Percentiles rank a stretch among this genome's conserved stretches.
Evolutionary conservation across 768 basidiomycete species (phyloP).

Genomic region (Russula vinacea): DNA sequence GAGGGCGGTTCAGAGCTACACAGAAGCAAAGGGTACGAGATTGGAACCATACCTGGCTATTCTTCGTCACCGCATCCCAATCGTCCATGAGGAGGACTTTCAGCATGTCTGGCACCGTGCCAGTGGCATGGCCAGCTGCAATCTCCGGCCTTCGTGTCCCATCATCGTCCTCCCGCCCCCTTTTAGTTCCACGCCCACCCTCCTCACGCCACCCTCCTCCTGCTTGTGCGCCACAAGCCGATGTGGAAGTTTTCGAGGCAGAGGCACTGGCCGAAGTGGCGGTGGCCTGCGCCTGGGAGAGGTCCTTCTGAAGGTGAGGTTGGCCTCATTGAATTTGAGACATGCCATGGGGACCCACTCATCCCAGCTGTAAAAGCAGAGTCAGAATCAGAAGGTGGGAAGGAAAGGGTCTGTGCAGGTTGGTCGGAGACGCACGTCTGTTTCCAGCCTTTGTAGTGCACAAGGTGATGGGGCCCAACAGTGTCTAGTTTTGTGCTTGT

Average conservation of each 20-base stretch:
- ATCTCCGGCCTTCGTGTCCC: slow-evolving; percentile 78
- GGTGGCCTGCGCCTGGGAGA: slow-evolving; percentile 49
- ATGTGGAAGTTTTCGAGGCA: slow-evolving; percentile 33
- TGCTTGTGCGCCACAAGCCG: slow-evolving; percentile 30
- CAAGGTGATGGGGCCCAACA: slow-evolving; percentile 82
- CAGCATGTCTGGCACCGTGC: slow-evolving; percentile 88
- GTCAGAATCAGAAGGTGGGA: slow-evolving; percentile 1
- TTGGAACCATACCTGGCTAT: slow-evolving; percentile 64
- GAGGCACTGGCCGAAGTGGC: slow-evolving; percentile 39
- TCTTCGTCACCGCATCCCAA: slow-evolving; percentile 97
- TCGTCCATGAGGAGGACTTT: slow-evolving; percentile 92
- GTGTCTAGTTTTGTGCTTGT: slow-evolving; percentile 54
- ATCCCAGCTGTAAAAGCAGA: slow-evolving; percentile 69
- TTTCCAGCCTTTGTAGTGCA: slow-evolving; percentile 99
- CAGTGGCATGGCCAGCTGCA: slow-evolving; percentile 77
- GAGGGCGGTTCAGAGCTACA: not conserved
- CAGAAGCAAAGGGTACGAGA: not conserved
- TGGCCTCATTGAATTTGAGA: slow-evolving; percentile 79
- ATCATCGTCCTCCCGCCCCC: slow-evolving; percentile 81
- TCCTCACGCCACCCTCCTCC: slow-evolving; percentile 48
- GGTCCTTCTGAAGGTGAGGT: slow-evolving; percentile 72
- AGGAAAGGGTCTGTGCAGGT: not conserved
- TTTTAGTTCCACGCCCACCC: slow-evolving; percentile 63
- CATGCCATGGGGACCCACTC: slow-evolving; percentile 89
- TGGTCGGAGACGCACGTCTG: slow-evolving; percentile 62